Evolutionary conservation across 2,329 filamentous ascomycete species (phyloP).

Genomic region (Pseudogymnoascus sp.): DNA sequence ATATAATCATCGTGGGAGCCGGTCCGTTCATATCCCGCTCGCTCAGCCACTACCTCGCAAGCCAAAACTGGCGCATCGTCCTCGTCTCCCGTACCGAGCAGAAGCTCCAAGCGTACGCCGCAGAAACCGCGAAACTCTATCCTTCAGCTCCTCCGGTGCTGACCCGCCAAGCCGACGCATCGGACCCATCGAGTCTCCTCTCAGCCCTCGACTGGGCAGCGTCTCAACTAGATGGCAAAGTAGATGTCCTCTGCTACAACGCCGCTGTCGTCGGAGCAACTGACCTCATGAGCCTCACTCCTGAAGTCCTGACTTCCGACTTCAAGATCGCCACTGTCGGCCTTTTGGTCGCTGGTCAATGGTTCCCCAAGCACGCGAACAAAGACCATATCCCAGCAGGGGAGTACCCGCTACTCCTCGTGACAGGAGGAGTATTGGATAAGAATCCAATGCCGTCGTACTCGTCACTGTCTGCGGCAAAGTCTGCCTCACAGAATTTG

Average conservation of each 20-base stretch:
- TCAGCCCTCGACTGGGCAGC: not conserved
- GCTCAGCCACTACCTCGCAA: not conserved
- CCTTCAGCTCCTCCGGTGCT: not conserved
- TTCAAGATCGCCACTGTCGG: not conserved
- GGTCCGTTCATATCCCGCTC: not conserved
- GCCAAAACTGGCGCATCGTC: slow-evolving; percentile 42
- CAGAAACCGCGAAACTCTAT: slow-evolving; percentile 50
- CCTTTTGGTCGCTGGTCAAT: not conserved
- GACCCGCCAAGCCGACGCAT: not conserved
- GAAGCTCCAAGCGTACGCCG: slow-evolving; percentile 72
- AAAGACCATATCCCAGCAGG: not conserved
- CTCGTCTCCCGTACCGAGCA: slow-evolving; percentile 89
- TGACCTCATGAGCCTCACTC: not conserved
- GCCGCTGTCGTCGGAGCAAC: not conserved
- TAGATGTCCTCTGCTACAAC: not conserved
- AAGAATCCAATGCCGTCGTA: not conserved
- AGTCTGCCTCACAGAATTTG: not conserved
- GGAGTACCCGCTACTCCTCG: not conserved
- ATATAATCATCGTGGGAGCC: not conserved
- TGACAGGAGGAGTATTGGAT: not conserved
- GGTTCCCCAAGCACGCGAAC: not conserved
- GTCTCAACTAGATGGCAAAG: not conserved
- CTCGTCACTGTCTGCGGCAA: not conserved
- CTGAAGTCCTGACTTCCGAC: not conserved
- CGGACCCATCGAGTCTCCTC: not conserved